Evolutionary conservation across 495 filamentous ascomycete genomes (phyloP), one percentile per base, ranked within the genome.

Genomic region (Clavariopsis aquatica): DNA sequence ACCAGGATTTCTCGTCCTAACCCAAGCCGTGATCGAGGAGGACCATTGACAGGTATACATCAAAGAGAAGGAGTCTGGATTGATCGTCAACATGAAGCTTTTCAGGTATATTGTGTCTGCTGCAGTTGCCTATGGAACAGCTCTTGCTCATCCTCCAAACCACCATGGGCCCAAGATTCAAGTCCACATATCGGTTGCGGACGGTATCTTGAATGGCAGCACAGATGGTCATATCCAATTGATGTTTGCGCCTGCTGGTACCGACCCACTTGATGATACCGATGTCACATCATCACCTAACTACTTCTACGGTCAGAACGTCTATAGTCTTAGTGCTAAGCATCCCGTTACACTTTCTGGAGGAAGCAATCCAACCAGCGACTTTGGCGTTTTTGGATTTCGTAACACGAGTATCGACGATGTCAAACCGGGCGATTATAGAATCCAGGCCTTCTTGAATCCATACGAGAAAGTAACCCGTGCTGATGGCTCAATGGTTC

Each of bases 301-400:
- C 43, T 29, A 59, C n/a, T 57, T 70, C 57, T 70, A 49, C 43
- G 69, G 69, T 2, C 31, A 68, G 51, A 68, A 71, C 49, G 65
- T 65, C 28, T 62, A 43, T 49, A 22, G 29, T 20, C 34, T 68
- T 20, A 19, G 36, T 12, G 27, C 34, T 15, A 43, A 46, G 17
- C 26, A 54, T 6, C 7, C 51, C 9, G 60, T 56, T 19, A 65
- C 41, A 0, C 38, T 71, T 20, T 26, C 69, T 13, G 65, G 60
- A n/a, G 69, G 65, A 31, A 49, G 26, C 31, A 43, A 31, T 1
- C 4, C 4, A 1, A 53, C 27, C 29, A 55, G 62, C n/a, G 52
- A 45, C 22, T 49, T 43, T 13, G 56, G 56, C 22, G 60, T 68
- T 9, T 71, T 17, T 17, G 69, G 69, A 31, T 71, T 29, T 15